These are phyloP conservation scores for Aspergillus brasiliensis DNA, from an alignment of 2,329 filamentous ascomycete species.

Conservation along the genomic window DNA sequence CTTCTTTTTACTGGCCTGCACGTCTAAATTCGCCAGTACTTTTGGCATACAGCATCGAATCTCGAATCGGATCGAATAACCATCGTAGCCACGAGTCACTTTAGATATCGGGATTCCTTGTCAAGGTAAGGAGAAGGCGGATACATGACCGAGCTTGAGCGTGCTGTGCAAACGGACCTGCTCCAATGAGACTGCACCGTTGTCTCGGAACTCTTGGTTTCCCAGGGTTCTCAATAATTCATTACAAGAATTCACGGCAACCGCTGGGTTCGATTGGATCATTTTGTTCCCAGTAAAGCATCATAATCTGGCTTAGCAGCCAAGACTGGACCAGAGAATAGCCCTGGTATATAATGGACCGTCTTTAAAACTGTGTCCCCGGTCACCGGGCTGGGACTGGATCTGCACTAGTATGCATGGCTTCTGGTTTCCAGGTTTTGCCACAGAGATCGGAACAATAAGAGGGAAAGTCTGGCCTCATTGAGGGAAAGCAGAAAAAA, in stretches of 20 bases:
- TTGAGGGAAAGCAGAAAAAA: background rate
- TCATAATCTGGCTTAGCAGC: slow-evolving; percentile 12
- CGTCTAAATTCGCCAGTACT: slow-evolving; percentile 25
- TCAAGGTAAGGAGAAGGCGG: slow-evolving; percentile 4
- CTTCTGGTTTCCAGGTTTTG: slow-evolving; percentile 1
- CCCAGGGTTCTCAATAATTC: slow-evolving; percentile 7
- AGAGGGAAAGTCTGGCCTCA: background rate
- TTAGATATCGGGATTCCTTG: slow-evolving; percentile 9
- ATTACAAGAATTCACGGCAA: slow-evolving; percentile 4
- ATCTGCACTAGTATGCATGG: slow-evolving; percentile 12
- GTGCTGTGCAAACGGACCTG: slow-evolving; percentile 20
- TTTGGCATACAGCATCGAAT: slow-evolving; percentile 15
- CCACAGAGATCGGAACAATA: background rate
- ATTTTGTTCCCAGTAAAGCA: slow-evolving; percentile 10
- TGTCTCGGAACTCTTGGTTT: slow-evolving; percentile 19
- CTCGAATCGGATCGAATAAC: slow-evolving; percentile 7
- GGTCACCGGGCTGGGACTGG: slow-evolving; percentile 16
- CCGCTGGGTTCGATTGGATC: slow-evolving; percentile 10
- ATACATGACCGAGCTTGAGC: background rate
- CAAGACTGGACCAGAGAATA: slow-evolving; percentile 11
- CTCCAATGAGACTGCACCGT: slow-evolving; percentile 16
- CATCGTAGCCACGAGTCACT: background rate
- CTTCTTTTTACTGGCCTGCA: slow-evolving; percentile 18
- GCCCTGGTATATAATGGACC: slow-evolving; percentile 13
- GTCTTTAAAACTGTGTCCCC: slow-evolving; percentile 16